A percentile compares a stretch with the other conserved stretches of the same genome.
phyloP scores from a whole-genome alignment of 805 yeast species.

The Kregervanrija delftensis region DNA sequence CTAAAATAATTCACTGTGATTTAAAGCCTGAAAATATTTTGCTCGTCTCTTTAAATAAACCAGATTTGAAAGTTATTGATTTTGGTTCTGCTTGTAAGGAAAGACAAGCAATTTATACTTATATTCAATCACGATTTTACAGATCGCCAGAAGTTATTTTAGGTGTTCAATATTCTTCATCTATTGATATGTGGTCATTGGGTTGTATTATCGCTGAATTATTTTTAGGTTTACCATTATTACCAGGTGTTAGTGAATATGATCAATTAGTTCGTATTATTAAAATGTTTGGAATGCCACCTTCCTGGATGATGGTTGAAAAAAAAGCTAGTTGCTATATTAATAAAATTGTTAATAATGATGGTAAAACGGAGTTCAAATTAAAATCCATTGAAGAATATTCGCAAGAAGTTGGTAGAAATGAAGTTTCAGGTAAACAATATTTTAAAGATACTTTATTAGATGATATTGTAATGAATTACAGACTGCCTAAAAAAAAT shows the following conservation, averaged over 20 bases:
- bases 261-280: constrained; percentile 81
- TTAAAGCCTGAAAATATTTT: constrained; percentile 93
- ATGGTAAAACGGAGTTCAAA: constrained; percentile 31
- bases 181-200: constrained; percentile 77
- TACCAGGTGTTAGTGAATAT: constrained; percentile 92
- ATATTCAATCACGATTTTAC: constrained; percentile 88
- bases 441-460: constrained; percentile 65
- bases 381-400: constrained; percentile 38
- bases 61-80: constrained; percentile 87
- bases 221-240: constrained; percentile 79
- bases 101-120: constrained; percentile 80
- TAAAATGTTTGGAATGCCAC: constrained; percentile 80
- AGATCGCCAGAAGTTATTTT: constrained; percentile 91
- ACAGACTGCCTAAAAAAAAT: constrained; percentile 57
- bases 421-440: constrained; percentile 77
- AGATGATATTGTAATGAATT: constrained; percentile 68
- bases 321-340: constrained; percentile 69
- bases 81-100: constrained; percentile 96
- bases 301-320: constrained; percentile 95
- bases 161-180: constrained; percentile 86
- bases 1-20: constrained; percentile 91
- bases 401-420: constrained; percentile 43
- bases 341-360: constrained; percentile 14
- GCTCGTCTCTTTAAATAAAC: constrained; percentile 70
- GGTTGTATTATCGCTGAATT: constrained; percentile 56